Conservation (phyloP, 2,329 filamentous ascomycete genomes). For the Coniochaeta hoffmannii region DNA sequence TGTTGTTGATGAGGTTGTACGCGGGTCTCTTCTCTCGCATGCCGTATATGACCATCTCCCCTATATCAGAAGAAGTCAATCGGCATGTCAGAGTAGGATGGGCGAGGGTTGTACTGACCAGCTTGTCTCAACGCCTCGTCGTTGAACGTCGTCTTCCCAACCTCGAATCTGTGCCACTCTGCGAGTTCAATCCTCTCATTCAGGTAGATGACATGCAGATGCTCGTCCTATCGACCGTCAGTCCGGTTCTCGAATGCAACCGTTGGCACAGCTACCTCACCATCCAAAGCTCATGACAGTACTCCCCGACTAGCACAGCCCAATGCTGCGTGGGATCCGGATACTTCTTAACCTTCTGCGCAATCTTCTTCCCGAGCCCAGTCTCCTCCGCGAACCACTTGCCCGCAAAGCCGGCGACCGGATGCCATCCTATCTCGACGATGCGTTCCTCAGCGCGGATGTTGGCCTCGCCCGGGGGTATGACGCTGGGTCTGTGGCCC, state of each 20-base stretch:
- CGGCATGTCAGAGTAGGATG: neutral
- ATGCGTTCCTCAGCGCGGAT: conserved; percentile 28
- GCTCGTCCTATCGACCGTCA: conserved; percentile 34
- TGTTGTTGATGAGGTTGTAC: conserved; percentile 54
- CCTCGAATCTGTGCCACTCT: conserved; percentile 42
- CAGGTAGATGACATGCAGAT: conserved; percentile 49
- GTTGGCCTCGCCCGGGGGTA: conserved; percentile 30
- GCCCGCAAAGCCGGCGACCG: conserved; percentile 46
- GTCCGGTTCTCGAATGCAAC: neutral
- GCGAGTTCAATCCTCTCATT: conserved; percentile 38
- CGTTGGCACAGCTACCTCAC: conserved; percentile 19
- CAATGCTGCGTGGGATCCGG: conserved; percentile 55
- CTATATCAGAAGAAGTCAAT: conserved; percentile 19
- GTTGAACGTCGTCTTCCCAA: conserved; percentile 46
- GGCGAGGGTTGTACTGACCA: conserved; percentile 24
- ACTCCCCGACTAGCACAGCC: conserved; percentile 50
- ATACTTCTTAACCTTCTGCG: conserved; percentile 43
- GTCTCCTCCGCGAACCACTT: conserved; percentile 53
- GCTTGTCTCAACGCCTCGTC: conserved; percentile 43
- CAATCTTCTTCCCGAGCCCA: conserved; percentile 47
- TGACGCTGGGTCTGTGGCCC: conserved; percentile 33
- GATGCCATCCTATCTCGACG: conserved; percentile 51
- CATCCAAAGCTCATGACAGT: conserved; percentile 53
- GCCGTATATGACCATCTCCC: conserved; percentile 43
- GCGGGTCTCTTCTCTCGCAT: conserved; percentile 40